A percentile compares a stretch with the other conserved stretches of the same genome.
Conservation (phyloP, 164 flowering plant genomes). For the Brasenia schreberi region DNA sequence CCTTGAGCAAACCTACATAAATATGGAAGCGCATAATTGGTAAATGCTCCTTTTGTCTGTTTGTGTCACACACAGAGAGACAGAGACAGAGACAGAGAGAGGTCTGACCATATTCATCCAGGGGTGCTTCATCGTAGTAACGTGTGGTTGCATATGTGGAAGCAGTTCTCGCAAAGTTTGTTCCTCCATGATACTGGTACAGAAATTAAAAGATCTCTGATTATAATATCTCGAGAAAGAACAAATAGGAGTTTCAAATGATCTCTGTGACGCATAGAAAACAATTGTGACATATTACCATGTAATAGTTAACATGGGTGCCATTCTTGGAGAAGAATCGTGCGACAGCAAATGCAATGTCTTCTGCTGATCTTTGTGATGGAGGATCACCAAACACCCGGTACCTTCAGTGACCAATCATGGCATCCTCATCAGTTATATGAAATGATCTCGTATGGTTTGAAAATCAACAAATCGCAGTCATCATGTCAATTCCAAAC, state of each 20-base stretch:
- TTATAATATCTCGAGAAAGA: too few relatives aligned
- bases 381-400: conserved; percentile 87
- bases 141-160: conserved; percentile 56
- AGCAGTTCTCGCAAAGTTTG: conserved; percentile 58
- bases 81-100: neutral
- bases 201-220: too few relatives aligned
- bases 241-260: too few relatives aligned
- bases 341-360: conserved; percentile 66
- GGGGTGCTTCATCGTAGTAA: conserved; percentile 83
- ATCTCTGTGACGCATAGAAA: conserved; percentile 1
- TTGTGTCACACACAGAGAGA: neutral
- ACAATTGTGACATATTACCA: conserved; percentile 30
- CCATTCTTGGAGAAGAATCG: conserved; percentile 84
- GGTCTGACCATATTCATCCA: conserved; percentile 60
- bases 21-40: neutral
- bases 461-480: too few relatives aligned
- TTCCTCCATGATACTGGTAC: conserved; percentile 63
- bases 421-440: too few relatives aligned
- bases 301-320: conserved; percentile 61
- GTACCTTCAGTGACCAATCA: conserved; percentile 30
- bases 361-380: conserved; percentile 86
- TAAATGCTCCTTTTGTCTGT: too few relatives aligned
- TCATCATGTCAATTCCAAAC: too few relatives aligned
- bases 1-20: conserved; percentile 44
- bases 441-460: too few relatives aligned